These are phyloP conservation scores for Mimosa pudica DNA, from an alignment of 306 rosid genomes.

Conservation along the genomic window DNA sequence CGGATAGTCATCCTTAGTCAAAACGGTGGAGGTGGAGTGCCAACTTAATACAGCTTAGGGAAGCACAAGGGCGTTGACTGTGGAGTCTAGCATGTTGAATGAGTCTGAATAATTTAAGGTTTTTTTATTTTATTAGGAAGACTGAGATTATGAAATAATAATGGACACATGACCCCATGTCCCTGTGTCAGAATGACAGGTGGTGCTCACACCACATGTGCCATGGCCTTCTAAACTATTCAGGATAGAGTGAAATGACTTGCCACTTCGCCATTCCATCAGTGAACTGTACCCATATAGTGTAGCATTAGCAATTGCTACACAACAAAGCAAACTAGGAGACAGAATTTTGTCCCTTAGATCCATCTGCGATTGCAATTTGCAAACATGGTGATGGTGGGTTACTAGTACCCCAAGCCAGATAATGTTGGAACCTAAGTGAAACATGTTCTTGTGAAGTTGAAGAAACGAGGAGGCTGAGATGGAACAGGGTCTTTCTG, in stretches of 20 bases:
- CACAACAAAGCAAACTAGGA: not conserved
- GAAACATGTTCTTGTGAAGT: not conserved
- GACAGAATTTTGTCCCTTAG: not conserved
- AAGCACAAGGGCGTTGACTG: slow-evolving; percentile 51
- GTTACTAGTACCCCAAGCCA: not conserved
- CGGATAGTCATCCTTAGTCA: slow-evolving; percentile 42
- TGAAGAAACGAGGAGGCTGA: not conserved
- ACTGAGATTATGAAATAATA: slow-evolving; percentile 9
- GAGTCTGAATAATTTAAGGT: slow-evolving; percentile 30
- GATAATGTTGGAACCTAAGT: not conserved
- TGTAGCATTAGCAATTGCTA: not conserved
- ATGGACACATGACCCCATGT: slow-evolving; percentile 27
- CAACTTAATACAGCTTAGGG: slow-evolving; percentile 35
- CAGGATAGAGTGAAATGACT: slow-evolving; percentile 13
- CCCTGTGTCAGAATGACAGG: slow-evolving; percentile 21
- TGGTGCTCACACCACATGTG: slow-evolving; percentile 35
- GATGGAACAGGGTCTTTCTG: not conserved
- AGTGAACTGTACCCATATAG: not conserved
- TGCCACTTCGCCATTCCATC: slow-evolving; percentile 23
- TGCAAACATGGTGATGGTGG: not conserved
- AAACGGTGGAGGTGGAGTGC: slow-evolving; percentile 44
- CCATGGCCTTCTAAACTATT: slow-evolving; percentile 33
- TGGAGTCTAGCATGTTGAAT: slow-evolving; percentile 31
- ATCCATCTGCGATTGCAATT: not conserved
- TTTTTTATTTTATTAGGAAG: slow-evolving; percentile 27